Base-by-base conservation (phyloP, 768 basidiomycete genomes). In the Trametes meyenii region DNA sequence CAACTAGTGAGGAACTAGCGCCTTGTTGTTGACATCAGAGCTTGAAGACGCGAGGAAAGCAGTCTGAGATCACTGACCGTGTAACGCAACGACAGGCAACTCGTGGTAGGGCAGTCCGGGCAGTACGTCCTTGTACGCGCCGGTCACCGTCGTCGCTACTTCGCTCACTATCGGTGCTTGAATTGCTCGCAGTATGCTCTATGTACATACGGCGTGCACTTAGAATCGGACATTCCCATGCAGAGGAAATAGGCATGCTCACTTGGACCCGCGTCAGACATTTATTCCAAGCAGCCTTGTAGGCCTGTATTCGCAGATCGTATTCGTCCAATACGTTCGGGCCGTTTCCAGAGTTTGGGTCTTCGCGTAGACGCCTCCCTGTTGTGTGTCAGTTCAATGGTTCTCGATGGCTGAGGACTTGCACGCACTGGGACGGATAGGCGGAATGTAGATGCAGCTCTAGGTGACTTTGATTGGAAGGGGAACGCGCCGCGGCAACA, bases 71-170 rank as follows among this genome's bases (percentile, higher is more conserved):
- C 81, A 39, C 65, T 33, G 29, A 87, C 87, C 81, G 52, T 81
- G 79, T 33, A 90, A 75, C 0, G 81, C 76, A 51, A 88, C 76
- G 5, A 85, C 81, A 2, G 88, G 86, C 6, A 90, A 69, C 66
- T 90, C 88, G 5, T 77, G 64, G 50, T 81, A 81, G 0, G 87
- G 86, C n/a, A 87, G 70, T 3, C 84, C 83, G 8, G 82, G 81
- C 0, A 88, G 72, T 12, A 74, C 65, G 51, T 79, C 72, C 0
- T 69, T 66, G 64, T 86, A 83, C 7, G 85, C 79, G 3, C 65
- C 68, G 33, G 72, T 66, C 14, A 89, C 76, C 50, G 79, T 68
- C 1, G 78, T 63, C 5, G 78, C 72, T 14, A 89, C 75, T 13
- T 74, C 74, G 3, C 75, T 70, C 5, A 82, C 80, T 10, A 85